These are phyloP conservation scores for Diddensiella santjacobensis DNA, from an alignment of 805 yeast genomes.

Conservation along the genomic window DNA sequence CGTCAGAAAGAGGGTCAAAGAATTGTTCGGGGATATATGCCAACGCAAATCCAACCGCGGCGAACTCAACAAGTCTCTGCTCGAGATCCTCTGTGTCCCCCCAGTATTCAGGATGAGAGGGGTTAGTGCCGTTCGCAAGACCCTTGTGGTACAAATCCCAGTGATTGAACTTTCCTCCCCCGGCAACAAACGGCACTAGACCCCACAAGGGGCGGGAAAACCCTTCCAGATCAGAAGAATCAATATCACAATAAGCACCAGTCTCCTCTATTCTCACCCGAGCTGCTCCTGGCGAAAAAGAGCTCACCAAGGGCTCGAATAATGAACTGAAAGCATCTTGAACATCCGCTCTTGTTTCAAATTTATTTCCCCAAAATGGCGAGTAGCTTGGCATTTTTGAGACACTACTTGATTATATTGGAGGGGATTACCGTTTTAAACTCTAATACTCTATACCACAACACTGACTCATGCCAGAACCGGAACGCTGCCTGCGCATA, in stretches of 20 bases:
- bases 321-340: constrained; percentile 11
- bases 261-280: constrained; percentile 13
- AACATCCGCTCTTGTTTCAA: constrained; percentile 10
- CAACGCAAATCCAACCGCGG: constrained; percentile 31
- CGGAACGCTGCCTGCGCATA: no score
- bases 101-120: constrained; percentile 29
- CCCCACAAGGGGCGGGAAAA: constrained; percentile 33
- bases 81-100: constrained; percentile 24
- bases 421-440: no score
- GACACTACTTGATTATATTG: no score
- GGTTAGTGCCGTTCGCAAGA: constrained; percentile 27
- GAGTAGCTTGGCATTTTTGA: neutral
- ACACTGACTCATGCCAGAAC: neutral
- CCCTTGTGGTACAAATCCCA: constrained; percentile 26
- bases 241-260: constrained; percentile 21
- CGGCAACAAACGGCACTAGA: constrained; percentile 26
- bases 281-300: constrained; percentile 15
- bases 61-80: constrained; percentile 33
- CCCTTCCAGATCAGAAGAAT: constrained; percentile 30
- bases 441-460: no score
- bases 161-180: constrained; percentile 23
- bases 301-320: constrained; percentile 15
- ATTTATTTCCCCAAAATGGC: constrained; percentile 9
- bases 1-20: constrained; percentile 28
- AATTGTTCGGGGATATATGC: constrained; percentile 26